Conservation (phyloP, 1,284 basidiomycete species). For the Meripilus lineatus region DNA sequence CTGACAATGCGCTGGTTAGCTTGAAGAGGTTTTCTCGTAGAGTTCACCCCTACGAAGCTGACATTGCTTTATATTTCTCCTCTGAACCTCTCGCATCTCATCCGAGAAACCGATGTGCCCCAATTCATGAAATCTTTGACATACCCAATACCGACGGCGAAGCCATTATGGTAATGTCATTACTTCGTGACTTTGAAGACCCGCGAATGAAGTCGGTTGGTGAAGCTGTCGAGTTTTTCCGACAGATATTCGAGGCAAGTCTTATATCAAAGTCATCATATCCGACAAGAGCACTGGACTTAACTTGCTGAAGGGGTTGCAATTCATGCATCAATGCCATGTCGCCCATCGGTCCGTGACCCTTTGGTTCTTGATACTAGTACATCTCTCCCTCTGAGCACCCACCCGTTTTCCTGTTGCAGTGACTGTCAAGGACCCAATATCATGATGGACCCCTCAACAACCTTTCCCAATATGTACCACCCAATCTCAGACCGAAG, state of each 20-base stretch:
- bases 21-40: conserved; percentile 17
- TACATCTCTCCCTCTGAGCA: conserved; percentile 14
- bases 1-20: conserved; percentile 18
- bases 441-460: conserved; percentile 33
- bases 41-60: conserved; percentile 12
- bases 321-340: conserved; percentile 14
- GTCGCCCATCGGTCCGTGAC: conserved; percentile 11
- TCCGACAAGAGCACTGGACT: not conserved
- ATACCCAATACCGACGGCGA: conserved; percentile 12
- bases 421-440: conserved; percentile 25
- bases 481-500: conserved; percentile 18
- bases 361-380: not conserved
- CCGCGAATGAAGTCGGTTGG: conserved; percentile 20
- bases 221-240: conserved; percentile 23
- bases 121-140: conserved; percentile 19
- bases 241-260: conserved; percentile 23
- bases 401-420: conserved; percentile 33
- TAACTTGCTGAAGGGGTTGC: conserved; percentile 9
- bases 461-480: conserved; percentile 23
- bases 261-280: not conserved
- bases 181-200: conserved; percentile 15
- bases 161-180: conserved; percentile 23
- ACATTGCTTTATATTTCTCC: conserved; percentile 6
- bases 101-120: conserved; percentile 24
- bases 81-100: conserved; percentile 4